Evolutionary conservation across 1,284 basidiomycete genomes (phyloP), one percentile per base, ranked within the genome.

Genomic region (Athelia sp.): DNA sequence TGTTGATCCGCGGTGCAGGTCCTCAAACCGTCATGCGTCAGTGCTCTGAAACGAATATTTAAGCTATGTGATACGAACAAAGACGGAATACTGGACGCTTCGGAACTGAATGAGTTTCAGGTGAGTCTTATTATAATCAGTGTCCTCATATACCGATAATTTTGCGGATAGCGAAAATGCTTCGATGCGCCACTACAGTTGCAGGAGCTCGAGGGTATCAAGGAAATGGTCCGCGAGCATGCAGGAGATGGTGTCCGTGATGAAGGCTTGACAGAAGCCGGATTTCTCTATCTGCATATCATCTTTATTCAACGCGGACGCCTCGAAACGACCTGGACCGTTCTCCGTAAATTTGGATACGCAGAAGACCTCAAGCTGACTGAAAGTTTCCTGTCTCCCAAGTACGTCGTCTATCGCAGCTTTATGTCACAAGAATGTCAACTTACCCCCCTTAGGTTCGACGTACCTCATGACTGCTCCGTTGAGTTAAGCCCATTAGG

Each of bases 281-380:
- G 96, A 1, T 98, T 98, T 70, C 70, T 98, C 43, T 96, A 93
- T 62, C 81, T 99, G 11, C 94, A 98, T 66, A 98, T 95, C 3
- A 91, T 89, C 58, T 99, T 99, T 70, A 98, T 99, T 54, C 96
- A 98, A 70, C 85, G 91, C 48, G 97, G 96, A 13, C 80, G 97
- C 42, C 78, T 98, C 56, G 96, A 99, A 68, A 99, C 97, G 22
- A 98, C 96, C 1, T 99, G 96, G 96, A 96, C 93, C 2, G 94
- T 98, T 3, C 72, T 99, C 55, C 77, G 94, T 52, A 92, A 87
- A 59, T 98, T 98, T 65, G 96, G 96, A 1, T 99, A 99, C 63
- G 96, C 90, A 38, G 94, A 97, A 64, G 93, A 98, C 63, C 69
- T 99, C 54, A 84, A 86, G 56, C 72, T 99, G 50, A 87, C 86